Percentiles rank a stretch among this genome's conserved stretches.
Evolutionary conservation across 2,329 filamentous ascomycete species (phyloP).

Genomic region (Xylariaceae sp.): DNA sequence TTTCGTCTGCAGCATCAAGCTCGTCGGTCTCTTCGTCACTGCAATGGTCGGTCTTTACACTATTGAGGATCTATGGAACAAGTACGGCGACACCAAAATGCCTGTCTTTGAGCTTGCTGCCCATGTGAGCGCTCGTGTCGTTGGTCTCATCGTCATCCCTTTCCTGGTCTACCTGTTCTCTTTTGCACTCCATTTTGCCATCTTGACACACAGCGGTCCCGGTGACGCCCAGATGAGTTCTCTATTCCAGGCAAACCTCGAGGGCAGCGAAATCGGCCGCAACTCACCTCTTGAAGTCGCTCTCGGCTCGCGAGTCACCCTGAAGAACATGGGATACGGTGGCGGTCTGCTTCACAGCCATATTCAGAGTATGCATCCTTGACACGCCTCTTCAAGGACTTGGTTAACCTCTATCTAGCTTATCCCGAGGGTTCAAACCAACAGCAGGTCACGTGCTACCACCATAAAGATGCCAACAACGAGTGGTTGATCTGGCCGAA

Average conservation of each 20-base stretch:
- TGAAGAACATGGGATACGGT: slow-evolving; percentile 99
- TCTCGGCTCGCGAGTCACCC: slow-evolving; percentile 79
- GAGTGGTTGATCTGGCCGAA: slow-evolving; percentile 99
- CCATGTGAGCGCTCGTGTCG: slow-evolving; percentile 74
- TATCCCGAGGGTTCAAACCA: slow-evolving; percentile 90
- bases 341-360: slow-evolving; percentile 95
- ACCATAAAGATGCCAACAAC: slow-evolving; percentile 99
- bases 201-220: slow-evolving; percentile 88
- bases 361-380: slow-evolving; percentile 61
- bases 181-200: slow-evolving; percentile 90
- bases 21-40: slow-evolving; percentile 93
- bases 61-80: slow-evolving; percentile 93
- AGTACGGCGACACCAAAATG: slow-evolving; percentile 93
- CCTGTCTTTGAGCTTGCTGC: slow-evolving; percentile 61
- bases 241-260: slow-evolving; percentile 94
- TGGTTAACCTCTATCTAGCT: slow-evolving; percentile 33
- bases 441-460: slow-evolving; percentile 98
- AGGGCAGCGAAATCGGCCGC: slow-evolving; percentile 88
- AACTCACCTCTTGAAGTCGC: slow-evolving; percentile 92
- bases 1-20: slow-evolving; percentile 97
- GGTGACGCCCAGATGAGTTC: slow-evolving; percentile 99
- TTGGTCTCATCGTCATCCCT: slow-evolving; percentile 85
- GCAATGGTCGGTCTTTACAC: slow-evolving; percentile 95
- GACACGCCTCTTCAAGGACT: neutral
- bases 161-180: slow-evolving; percentile 91